phyloP scores from a whole-genome alignment of 805 yeast genomes.

The Starmerella floris region DNA sequence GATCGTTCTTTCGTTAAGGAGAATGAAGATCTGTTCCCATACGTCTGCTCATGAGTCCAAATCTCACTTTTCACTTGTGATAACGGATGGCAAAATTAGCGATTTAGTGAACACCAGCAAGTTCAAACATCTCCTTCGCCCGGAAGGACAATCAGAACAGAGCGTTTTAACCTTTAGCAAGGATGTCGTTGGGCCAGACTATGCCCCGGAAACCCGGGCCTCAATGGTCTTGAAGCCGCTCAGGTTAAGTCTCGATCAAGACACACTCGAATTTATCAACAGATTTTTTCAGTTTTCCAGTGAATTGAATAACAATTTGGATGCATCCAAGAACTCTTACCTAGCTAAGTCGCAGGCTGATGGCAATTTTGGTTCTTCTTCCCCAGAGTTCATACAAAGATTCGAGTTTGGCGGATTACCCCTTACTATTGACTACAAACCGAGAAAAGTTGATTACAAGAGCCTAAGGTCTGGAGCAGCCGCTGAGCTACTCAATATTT shows the following conservation, averaged over 20 bases:
- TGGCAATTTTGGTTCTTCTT: constrained; percentile 38
- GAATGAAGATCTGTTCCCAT: constrained; percentile 27
- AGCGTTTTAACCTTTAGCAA: constrained; percentile 1
- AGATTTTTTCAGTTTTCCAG: constrained; percentile 64
- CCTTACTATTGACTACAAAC: constrained; percentile 76
- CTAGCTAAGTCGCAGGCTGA: background rate
- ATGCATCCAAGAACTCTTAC: background rate
- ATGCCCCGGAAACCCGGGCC: constrained; percentile 10
- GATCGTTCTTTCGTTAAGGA: constrained; percentile 24
- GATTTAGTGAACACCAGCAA: constrained; percentile 10
- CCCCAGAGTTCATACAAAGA: constrained; percentile 43
- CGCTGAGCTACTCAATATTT: constrained; percentile 76
- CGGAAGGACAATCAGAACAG: background rate
- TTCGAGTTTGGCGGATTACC: constrained; percentile 38
- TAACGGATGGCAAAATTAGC: constrained; percentile 7
- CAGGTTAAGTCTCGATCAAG: constrained; percentile 81
- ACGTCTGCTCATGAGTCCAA: background rate
- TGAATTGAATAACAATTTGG: constrained; percentile 30
- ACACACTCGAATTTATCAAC: constrained; percentile 69
- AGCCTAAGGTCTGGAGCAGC: constrained; percentile 80
- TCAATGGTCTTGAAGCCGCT: constrained; percentile 45
- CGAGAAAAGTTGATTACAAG: constrained; percentile 71
- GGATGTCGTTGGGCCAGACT: background rate
- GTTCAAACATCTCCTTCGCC: constrained; percentile 6
- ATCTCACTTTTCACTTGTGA: background rate